phyloP scores from a whole-genome alignment of 2,329 filamentous ascomycete genomes.

The Rosellinia necatrix region DNA sequence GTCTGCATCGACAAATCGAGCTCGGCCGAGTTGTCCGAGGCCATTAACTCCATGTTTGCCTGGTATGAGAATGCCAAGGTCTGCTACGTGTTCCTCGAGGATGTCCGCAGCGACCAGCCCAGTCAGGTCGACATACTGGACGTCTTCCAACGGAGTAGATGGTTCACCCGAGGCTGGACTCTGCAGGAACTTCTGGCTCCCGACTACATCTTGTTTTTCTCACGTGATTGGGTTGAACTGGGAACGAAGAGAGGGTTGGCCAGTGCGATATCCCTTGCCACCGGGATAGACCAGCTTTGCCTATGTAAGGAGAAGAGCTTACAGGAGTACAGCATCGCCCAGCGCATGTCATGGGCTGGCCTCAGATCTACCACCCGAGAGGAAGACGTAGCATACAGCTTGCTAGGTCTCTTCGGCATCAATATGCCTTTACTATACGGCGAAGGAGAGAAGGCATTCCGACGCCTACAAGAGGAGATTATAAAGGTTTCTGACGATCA shows the following conservation, averaged over 20 bases:
- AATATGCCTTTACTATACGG: slow-evolving; percentile 19
- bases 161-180: slow-evolving; percentile 14
- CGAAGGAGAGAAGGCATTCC: slow-evolving; percentile 9
- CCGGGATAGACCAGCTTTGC: slow-evolving; percentile 16
- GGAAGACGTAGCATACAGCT: slow-evolving; percentile 17
- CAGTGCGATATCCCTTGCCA: slow-evolving; percentile 2
- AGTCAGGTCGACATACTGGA: background rate
- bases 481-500: slow-evolving; percentile 16
- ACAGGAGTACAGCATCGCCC: slow-evolving; percentile 11
- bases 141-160: slow-evolving; percentile 5
- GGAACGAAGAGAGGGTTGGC: slow-evolving; percentile 14
- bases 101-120: slow-evolving; percentile 3
- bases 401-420: slow-evolving; percentile 14
- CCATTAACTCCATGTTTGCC: slow-evolving; percentile 11
- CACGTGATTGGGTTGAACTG: slow-evolving; percentile 2
- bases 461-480: slow-evolving; percentile 16
- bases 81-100: slow-evolving; percentile 14
- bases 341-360: slow-evolving; percentile 16
- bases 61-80: slow-evolving; percentile 13
- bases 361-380: slow-evolving; percentile 4
- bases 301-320: slow-evolving; percentile 11
- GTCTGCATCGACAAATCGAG: slow-evolving; percentile 20
- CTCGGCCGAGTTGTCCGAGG: slow-evolving; percentile 15
- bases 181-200: slow-evolving; percentile 15
- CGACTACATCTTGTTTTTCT: slow-evolving; percentile 15